Evolutionary conservation across 176 grass and related monocot genomes (phyloP).

Genomic region (Oryza australiensis): DNA sequence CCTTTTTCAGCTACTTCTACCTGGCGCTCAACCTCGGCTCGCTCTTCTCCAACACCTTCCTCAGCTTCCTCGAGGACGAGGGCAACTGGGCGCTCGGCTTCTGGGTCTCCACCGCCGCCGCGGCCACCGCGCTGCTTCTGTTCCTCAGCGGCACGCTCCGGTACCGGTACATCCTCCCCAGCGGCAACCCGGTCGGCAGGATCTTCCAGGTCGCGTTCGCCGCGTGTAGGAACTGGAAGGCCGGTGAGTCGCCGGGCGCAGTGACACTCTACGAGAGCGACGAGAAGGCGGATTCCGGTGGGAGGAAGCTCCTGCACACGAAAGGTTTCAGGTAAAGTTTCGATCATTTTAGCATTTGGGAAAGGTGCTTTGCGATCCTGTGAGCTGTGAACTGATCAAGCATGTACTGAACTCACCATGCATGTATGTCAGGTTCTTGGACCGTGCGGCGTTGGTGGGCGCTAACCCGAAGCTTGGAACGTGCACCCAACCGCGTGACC

Average conservation of each 20-base stretch:
- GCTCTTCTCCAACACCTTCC: conserved; percentile 94
- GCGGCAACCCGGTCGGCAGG: conserved; percentile 64
- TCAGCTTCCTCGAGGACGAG: conserved; percentile 80
- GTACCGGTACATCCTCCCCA: conserved; percentile 58
- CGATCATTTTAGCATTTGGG: neutral
- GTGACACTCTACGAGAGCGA: conserved; percentile 61
- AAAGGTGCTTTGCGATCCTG: too few species aligned
- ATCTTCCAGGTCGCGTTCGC: conserved; percentile 70
- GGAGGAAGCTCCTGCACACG: conserved; percentile 56
- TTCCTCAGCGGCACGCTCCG: conserved; percentile 61
- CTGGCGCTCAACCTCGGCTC: conserved; percentile 93
- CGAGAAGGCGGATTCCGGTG: conserved; percentile 27
- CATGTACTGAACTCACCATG: neutral
- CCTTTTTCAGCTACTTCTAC: conserved; percentile 99
- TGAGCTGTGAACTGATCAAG: neutral
- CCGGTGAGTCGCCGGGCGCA: conserved; percentile 21
- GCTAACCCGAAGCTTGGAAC: conserved; percentile 10
- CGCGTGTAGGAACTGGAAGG: conserved; percentile 65
- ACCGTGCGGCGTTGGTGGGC: conserved; percentile 61
- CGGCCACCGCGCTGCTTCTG: conserved; percentile 54
- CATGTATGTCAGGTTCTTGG: conserved; percentile 49
- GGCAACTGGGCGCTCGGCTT: conserved; percentile 76
- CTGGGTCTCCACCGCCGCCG: conserved; percentile 69
- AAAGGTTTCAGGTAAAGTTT: conserved; percentile 56
- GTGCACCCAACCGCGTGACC: conserved; percentile 38